Base-by-base conservation (phyloP, 2,329 filamentous ascomycete genomes). In the Raffaelea arxii region DNA sequence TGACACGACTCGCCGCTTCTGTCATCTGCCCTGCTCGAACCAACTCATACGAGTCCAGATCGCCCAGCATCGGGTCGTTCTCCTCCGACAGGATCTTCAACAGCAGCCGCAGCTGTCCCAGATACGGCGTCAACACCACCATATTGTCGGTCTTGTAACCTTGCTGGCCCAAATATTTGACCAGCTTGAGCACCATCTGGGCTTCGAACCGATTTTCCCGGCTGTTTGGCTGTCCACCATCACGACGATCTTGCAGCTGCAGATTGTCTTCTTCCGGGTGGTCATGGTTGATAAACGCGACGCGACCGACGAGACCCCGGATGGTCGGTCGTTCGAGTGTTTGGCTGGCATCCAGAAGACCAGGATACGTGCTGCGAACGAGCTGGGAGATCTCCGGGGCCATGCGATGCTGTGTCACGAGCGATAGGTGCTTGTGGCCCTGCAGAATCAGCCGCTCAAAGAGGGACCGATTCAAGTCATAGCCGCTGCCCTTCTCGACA, bases 91-190 rank as follows among this genome's bases (percentile, higher is more conserved):
- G 62, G 0, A 62, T 66, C 0, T 78, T 67, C 18, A 65, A 60
- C 2, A 89, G 63, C 0, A 82, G 64, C 3, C 64, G 71, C 0
- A 89, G 59, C 52, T 88, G 84, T 0, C 82, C 84, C 0, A 88
- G 65, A 53, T 90, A 89, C 0, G 85, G 84, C 0, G 82, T 86
- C 1, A 89, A 59, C 0, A 90, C 65, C 0, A 86, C 83, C 11
- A 88, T 66, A 2, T 84, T 64, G 4, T 78, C 67, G 0, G 79
- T 78, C 4, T 71, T 69, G 54, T 88, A 89, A 0, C 82, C 82
- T 52, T 90, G 84, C 50, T 86, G 84, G 0, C 67, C 78, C 0
- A 90, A 62, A 52, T 86, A 87, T 6, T 70, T 72, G 2, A 89
- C 76, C 43, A 72, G 73, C 51, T 73, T 77, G 19, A 87, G 58